A percentile compares a stretch with the other conserved stretches of the same genome.
Conservation (phyloP, 2,329 filamentous ascomycete species). For the Nemania serpens region DNA sequence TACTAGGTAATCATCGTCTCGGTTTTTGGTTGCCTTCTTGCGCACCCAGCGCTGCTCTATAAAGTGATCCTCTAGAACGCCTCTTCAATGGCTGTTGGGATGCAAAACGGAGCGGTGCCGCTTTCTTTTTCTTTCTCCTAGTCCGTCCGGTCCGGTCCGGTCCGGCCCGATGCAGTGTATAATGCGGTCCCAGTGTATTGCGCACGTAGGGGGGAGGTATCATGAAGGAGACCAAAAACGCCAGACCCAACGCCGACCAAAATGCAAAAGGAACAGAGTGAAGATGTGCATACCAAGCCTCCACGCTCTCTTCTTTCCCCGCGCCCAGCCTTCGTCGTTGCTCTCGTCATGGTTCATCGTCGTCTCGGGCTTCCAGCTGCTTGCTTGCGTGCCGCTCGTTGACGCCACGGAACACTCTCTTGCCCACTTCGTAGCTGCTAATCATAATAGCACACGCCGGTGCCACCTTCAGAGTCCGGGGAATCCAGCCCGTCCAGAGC, state of each 20-base stretch:
- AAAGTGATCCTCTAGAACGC: conserved; percentile 19
- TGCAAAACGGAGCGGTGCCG: neutral
- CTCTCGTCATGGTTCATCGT: conserved; percentile 15
- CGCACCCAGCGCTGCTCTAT: conserved; percentile 17
- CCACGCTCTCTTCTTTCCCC: neutral
- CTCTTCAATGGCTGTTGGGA: neutral
- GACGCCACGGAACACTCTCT: conserved; percentile 78
- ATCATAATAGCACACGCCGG: conserved; percentile 99
- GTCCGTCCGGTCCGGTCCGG: neutral
- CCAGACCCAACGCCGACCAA: conserved; percentile 37
- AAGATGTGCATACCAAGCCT: conserved; percentile 13
- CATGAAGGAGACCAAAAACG: conserved; percentile 26
- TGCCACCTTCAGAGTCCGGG: conserved; percentile 89
- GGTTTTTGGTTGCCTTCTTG: conserved; percentile 16
- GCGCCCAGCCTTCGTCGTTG: neutral
- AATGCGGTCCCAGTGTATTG: conserved; percentile 14
- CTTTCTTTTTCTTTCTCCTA: neutral
- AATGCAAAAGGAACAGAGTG: conserved; percentile 37
- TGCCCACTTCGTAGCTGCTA: conserved; percentile 94
- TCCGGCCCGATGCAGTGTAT: neutral
- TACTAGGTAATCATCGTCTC: neutral
- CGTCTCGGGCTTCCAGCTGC: conserved; percentile 24
- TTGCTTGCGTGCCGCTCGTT: conserved; percentile 59
- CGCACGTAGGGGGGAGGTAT: conserved; percentile 34
- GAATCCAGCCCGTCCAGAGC: conserved; percentile 89